Conservation (phyloP, 129 eudicot species). For the Pulicaria dysenterica region DNA sequence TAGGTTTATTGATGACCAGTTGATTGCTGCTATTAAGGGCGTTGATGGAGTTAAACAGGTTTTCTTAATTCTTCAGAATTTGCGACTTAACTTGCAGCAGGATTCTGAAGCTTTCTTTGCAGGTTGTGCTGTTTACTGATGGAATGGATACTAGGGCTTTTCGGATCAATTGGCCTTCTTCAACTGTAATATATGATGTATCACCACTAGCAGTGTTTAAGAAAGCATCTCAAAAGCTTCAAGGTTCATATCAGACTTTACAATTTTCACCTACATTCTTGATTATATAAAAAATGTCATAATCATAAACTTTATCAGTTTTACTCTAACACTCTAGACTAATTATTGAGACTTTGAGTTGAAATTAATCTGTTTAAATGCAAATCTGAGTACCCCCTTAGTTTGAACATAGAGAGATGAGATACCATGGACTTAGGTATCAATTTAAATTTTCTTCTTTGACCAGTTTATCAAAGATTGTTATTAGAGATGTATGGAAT, state of each 20-base stretch:
- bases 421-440: neutral
- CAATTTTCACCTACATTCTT: neutral
- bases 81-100: neutral
- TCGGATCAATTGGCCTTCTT: conserved; percentile 77
- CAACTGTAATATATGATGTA: conserved; percentile 72
- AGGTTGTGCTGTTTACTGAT: conserved; percentile 95
- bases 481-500: conserved; percentile 7
- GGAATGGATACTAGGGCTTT: conserved; percentile 96
- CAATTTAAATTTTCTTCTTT: neutral
- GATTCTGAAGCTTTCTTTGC: conserved; percentile 27
- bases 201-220: conserved; percentile 67
- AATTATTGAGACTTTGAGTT: neutral
- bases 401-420: neutral
- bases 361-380: neutral
- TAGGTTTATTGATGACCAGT: conserved; percentile 76
- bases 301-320: neutral
- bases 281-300: neutral
- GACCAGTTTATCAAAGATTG: neutral
- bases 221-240: conserved; percentile 57
- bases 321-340: neutral
- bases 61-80: neutral
- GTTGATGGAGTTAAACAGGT: conserved; percentile 84
- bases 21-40: conserved; percentile 43
- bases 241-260: conserved; percentile 44
- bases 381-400: neutral